Evolutionary conservation across 352 stramenopile genomes (phyloP).

Genomic region (Globisporangium alternatum): DNA sequence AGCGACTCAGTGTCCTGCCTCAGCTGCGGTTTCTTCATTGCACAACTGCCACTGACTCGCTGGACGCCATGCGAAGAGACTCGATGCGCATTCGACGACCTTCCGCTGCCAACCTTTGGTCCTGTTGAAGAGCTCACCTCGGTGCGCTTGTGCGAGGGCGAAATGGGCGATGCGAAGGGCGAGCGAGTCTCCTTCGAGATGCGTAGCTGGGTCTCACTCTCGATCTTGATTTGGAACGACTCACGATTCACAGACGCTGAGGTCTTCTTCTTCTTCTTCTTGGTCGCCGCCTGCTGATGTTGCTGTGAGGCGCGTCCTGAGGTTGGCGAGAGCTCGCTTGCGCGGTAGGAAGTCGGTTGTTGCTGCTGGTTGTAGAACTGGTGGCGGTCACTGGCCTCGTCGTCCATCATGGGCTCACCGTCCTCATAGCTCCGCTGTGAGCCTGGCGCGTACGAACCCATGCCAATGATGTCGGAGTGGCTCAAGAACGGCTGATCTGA

Average conservation of each 20-base stretch:
- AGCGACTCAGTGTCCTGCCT: slow-evolving; percentile 37
- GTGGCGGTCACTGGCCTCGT: background rate
- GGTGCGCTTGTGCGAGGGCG: slow-evolving; percentile 18
- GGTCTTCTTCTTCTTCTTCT: slow-evolving; percentile 35
- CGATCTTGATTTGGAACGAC: slow-evolving; percentile 39
- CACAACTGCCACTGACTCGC: slow-evolving; percentile 7
- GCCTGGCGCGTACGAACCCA: slow-evolving; percentile 15
- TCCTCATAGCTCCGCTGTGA: slow-evolving; percentile 11
- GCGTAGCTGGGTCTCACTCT: slow-evolving; percentile 38
- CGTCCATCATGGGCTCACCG: background rate
- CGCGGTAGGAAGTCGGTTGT: background rate
- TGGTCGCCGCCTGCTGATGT: slow-evolving; percentile 17
- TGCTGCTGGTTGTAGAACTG: slow-evolving; percentile 10
- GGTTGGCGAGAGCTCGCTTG: slow-evolving; percentile 6
- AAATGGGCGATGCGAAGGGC: slow-evolving; percentile 27
- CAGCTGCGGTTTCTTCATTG: background rate
- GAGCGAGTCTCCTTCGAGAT: slow-evolving; percentile 33
- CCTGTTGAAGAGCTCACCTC: background rate
- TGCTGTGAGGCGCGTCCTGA: background rate
- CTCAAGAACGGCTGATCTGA: slow-evolving; percentile 28
- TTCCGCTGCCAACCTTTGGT: background rate
- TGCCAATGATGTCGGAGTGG: slow-evolving; percentile 10
- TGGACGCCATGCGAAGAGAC: background rate
- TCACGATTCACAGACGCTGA: background rate
- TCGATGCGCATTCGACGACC: background rate